These are phyloP conservation scores for Debaryomycetaceae sp. DNA, from an alignment of 1,139 yeast genomes.

Conservation along the genomic window DNA sequence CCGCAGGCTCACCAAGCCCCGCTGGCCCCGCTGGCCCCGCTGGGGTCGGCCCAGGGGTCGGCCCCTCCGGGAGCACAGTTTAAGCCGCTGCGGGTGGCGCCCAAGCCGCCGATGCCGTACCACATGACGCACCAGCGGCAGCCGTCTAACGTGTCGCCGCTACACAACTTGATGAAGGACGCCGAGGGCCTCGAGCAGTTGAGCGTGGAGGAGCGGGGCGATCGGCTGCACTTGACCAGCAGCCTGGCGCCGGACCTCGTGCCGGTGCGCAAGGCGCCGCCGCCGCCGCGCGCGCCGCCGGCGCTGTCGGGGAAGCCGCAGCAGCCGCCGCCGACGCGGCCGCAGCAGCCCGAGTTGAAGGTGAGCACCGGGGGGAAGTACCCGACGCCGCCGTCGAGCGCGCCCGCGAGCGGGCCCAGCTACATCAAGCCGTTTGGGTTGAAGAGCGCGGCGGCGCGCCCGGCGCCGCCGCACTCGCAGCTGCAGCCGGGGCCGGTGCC, in stretches of 20 bases:
- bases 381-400: constrained; percentile 15
- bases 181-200: too few relatives aligned
- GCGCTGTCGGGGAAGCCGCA: constrained; percentile 21
- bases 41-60: too few relatives aligned
- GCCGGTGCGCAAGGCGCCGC: constrained; percentile 54
- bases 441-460: constrained; percentile 10
- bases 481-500: constrained; percentile 16
- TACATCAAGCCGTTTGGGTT: constrained; percentile 20
- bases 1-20: constrained; percentile 36
- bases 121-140: constrained; percentile 25
- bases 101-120: constrained; percentile 42
- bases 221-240: too few relatives aligned
- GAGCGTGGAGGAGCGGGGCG: too few relatives aligned
- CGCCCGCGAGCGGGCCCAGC: constrained; percentile 19
- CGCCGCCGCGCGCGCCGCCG: constrained; percentile 34
- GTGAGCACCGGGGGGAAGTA: constrained; percentile 19
- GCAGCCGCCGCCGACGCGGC: constrained; percentile 26
- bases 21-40: too few relatives aligned
- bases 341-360: constrained; percentile 30
- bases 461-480: constrained; percentile 11
- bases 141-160: constrained; percentile 26
- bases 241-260: constrained; percentile 23
- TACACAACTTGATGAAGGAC: constrained; percentile 26
- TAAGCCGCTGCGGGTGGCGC: constrained; percentile 41
- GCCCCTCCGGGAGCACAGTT: constrained; percentile 11